Evolutionary conservation across 2,329 filamentous ascomycete genomes (phyloP).

Genomic region (Fusarium continuum): DNA sequence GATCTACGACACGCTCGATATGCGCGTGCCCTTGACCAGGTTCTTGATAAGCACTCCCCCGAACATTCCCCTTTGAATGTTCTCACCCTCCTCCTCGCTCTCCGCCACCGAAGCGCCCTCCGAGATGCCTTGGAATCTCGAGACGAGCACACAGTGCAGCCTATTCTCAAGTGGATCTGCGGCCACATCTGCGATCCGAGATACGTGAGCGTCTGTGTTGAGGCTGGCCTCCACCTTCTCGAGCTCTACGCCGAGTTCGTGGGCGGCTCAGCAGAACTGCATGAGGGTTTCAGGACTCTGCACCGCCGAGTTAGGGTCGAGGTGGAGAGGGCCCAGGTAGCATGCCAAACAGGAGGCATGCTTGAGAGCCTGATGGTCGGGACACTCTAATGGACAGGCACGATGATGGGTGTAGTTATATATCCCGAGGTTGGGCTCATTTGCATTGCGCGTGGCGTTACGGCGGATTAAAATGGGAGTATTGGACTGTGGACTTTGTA

Average conservation of each 20-base stretch:
- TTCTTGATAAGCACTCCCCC: conserved; percentile 64
- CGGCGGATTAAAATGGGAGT: conserved; percentile 41
- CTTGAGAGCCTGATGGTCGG: conserved; percentile 71
- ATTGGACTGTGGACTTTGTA: conserved; percentile 34
- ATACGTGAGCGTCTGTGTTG: conserved; percentile 81
- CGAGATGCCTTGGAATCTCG: conserved; percentile 81
- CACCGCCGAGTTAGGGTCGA: conserved; percentile 77
- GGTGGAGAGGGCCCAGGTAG: conserved; percentile 84
- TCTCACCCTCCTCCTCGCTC: conserved; percentile 81
- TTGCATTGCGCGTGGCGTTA: conserved; percentile 44
- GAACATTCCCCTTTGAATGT: conserved; percentile 69
- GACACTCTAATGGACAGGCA: conserved; percentile 35
- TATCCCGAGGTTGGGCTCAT: conserved; percentile 40
- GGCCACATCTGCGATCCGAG: conserved; percentile 84
- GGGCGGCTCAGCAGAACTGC: conserved; percentile 76
- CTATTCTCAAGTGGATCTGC: conserved; percentile 84
- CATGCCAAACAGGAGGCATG: conserved; percentile 87
- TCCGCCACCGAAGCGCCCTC: conserved; percentile 88
- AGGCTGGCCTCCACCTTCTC: conserved; percentile 82
- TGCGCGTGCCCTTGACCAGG: conserved; percentile 78
- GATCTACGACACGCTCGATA: conserved; percentile 83
- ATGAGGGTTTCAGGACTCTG: conserved; percentile 73
- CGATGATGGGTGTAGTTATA: conserved; percentile 23
- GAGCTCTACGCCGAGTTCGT: conserved; percentile 88
- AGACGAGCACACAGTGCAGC: conserved; percentile 82